Conservation (phyloP, 1,139 yeast species). For the Candida glucosophila region DNA sequence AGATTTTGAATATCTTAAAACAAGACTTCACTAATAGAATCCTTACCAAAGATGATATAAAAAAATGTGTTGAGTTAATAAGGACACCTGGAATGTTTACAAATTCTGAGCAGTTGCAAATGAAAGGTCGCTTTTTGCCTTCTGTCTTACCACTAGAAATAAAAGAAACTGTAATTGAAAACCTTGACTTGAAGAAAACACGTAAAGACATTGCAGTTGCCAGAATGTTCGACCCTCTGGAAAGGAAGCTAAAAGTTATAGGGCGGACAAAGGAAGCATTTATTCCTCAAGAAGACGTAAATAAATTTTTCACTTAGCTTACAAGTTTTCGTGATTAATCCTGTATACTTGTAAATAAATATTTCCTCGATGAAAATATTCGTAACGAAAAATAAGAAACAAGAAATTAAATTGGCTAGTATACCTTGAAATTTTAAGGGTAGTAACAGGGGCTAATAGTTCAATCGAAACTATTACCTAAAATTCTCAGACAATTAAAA, state of each 20-base stretch:
- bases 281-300: too few species aligned
- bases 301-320: too few species aligned
- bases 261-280: conserved; percentile 33
- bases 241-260: conserved; percentile 18
- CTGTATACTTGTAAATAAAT: too few species aligned
- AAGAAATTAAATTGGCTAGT: too few species aligned
- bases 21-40: conserved; percentile 13
- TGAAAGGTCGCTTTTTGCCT: conserved; percentile 23
- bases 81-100: conserved; percentile 28
- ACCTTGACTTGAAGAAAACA: conserved; percentile 18
- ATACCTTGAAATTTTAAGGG: too few species aligned
- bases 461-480: too few species aligned
- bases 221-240: conserved; percentile 23
- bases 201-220: conserved; percentile 27
- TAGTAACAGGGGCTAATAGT: too few species aligned
- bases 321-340: too few species aligned
- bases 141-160: conserved; percentile 24
- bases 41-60: conserved; percentile 18
- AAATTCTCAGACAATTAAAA: conserved; percentile 5
- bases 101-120: conserved; percentile 14
- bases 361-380: too few species aligned
- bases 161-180: conserved; percentile 26
- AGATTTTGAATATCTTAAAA: conserved; percentile 13
- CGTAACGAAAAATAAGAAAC: too few species aligned
- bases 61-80: conserved; percentile 17